Evolutionary conservation across 2,329 filamentous ascomycete genomes (phyloP).

Genomic region (Fusarium tuaranense): DNA sequence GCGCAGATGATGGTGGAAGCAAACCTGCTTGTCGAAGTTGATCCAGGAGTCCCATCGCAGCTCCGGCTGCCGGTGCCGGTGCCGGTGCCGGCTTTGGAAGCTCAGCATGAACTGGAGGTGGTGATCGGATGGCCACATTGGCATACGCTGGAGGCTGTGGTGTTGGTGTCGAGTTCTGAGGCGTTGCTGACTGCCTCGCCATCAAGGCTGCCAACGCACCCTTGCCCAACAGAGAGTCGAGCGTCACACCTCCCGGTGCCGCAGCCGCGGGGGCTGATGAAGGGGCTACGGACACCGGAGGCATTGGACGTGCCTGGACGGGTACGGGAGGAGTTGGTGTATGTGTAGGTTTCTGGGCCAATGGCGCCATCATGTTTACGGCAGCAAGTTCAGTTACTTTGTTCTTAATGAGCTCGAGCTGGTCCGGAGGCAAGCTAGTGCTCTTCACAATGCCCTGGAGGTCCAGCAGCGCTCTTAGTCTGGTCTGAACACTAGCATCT

Average conservation of each 20-base stretch:
- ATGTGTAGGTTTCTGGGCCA: conserved; percentile 57
- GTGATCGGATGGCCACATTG: conserved; percentile 60
- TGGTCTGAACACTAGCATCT: conserved; percentile 80
- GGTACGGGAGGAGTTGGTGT: conserved; percentile 50
- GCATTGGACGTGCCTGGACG: conserved; percentile 48
- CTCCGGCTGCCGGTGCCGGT: conserved; percentile 47
- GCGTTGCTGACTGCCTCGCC: conserved; percentile 63
- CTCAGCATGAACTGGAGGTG: conserved; percentile 58
- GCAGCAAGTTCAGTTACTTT: conserved; percentile 82
- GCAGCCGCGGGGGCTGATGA: conserved; percentile 48
- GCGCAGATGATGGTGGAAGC: conserved; percentile 57
- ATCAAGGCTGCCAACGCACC: conserved; percentile 71
- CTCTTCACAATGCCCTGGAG: conserved; percentile 80
- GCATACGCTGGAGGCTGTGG: conserved; percentile 51
- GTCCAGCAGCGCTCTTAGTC: conserved; percentile 86
- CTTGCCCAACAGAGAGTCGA: conserved; percentile 70
- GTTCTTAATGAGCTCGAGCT: conserved; percentile 85
- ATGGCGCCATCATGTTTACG: conserved; percentile 68
- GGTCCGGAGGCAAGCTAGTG: conserved; percentile 81
- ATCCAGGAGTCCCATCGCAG: conserved; percentile 72
- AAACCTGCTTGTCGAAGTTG: conserved; percentile 77
- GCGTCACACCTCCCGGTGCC: conserved; percentile 55
- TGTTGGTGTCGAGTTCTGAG: conserved; percentile 61
- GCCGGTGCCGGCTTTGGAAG: conserved; percentile 45
- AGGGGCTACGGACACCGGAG: conserved; percentile 51